Evolutionary conservation across 2,329 filamentous ascomycete species (phyloP).

Genomic region (Diplodia scrobiculata): DNA sequence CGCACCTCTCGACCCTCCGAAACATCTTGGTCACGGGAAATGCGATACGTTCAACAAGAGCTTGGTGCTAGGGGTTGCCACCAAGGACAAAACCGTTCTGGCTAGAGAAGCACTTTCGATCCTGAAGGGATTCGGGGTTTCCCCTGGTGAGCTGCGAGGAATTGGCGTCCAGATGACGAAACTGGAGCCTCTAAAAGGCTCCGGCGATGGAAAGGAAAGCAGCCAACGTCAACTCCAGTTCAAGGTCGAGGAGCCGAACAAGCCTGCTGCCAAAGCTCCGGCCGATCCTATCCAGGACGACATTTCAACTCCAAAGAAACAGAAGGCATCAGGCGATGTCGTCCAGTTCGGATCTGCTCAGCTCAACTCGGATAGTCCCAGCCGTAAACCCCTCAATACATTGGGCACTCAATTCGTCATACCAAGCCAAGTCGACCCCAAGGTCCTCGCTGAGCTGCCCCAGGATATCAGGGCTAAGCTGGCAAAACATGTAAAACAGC

Average conservation of each 20-base stretch:
- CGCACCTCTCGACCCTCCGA: slow-evolving; percentile 86
- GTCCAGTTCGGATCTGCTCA: slow-evolving; percentile 44
- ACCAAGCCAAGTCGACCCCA: slow-evolving; percentile 77
- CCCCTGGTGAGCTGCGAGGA: slow-evolving; percentile 88
- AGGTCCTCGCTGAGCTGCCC: slow-evolving; percentile 81
- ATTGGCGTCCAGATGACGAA: slow-evolving; percentile 93
- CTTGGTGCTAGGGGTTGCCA: slow-evolving; percentile 76
- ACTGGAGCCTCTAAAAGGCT: slow-evolving; percentile 73
- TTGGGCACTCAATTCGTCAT: slow-evolving; percentile 90
- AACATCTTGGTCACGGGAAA: slow-evolving; percentile 91
- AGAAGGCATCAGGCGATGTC: slow-evolving; percentile 38
- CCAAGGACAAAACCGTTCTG: slow-evolving; percentile 70
- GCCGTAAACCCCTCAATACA: slow-evolving; percentile 71
- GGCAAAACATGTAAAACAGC: slow-evolving; percentile 41
- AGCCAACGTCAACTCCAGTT: slow-evolving; percentile 82
- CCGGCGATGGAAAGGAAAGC: slow-evolving; percentile 61
- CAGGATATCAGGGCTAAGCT: slow-evolving; percentile 78
- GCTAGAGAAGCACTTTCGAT: slow-evolving; percentile 84
- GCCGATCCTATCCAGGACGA: slow-evolving; percentile 54
- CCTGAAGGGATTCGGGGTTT: slow-evolving; percentile 77
- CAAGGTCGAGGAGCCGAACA: slow-evolving; percentile 49
- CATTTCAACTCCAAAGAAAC: slow-evolving; percentile 45
- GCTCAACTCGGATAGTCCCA: slow-evolving; percentile 52
- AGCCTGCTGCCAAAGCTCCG: slow-evolving; percentile 31
- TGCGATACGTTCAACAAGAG: slow-evolving; percentile 96